Percentiles rank a stretch among this genome's conserved stretches.
Conservation (phyloP, 495 filamentous ascomycete species). For the Trichoderma erinaceum region DNA sequence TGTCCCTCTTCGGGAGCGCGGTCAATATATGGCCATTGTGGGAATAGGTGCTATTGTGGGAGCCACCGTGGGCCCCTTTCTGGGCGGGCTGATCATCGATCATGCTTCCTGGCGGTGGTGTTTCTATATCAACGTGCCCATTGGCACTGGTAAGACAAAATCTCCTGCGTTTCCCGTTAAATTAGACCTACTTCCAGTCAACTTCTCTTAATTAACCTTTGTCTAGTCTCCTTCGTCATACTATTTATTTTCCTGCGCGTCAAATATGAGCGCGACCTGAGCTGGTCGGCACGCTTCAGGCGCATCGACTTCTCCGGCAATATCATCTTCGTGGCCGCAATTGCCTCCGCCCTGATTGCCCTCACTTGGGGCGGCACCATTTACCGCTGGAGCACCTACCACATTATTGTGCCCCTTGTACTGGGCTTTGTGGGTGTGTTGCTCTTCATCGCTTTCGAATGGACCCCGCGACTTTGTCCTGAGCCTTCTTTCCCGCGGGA, state of each 20-base stretch:
- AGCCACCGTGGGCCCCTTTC: constrained; percentile 58
- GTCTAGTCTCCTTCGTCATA: constrained; percentile 22
- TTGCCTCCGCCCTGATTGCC: constrained; percentile 27
- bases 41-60: constrained; percentile 60
- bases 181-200: not conserved
- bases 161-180: not conserved
- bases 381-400: constrained; percentile 28
- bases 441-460: constrained; percentile 24
- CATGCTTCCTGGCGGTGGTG: constrained; percentile 33
- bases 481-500: constrained; percentile 28
- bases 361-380: constrained; percentile 23
- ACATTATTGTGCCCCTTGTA: constrained; percentile 27
- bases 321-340: constrained; percentile 25
- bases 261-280: constrained; percentile 23
- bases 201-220: not conserved
- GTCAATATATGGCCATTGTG: constrained; percentile 45
- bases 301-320: constrained; percentile 31
- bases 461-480: constrained; percentile 16
- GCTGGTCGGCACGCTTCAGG: constrained; percentile 18
- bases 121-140: constrained; percentile 33
- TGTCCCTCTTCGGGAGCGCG: constrained; percentile 60
- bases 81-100: constrained; percentile 63
- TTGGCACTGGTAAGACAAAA: constrained; percentile 20
- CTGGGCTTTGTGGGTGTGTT: constrained; percentile 23
- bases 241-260: constrained; percentile 29